Base-by-base conservation (phyloP, 345 rosid species). In the Citrus inodora region DNA sequence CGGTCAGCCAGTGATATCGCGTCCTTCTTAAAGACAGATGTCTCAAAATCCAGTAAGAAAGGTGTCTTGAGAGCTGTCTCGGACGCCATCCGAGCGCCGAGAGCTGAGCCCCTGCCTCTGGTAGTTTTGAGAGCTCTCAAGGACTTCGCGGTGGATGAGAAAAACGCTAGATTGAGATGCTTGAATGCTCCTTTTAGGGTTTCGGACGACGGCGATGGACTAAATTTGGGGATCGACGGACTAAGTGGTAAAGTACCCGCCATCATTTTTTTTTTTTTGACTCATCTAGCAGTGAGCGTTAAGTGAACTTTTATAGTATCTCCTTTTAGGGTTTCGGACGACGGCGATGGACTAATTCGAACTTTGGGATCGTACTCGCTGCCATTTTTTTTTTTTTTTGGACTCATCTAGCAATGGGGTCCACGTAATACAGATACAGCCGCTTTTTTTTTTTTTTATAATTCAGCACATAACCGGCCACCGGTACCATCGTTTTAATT, bases 11-110 rank as follows among this genome's bases (percentile, higher is more conserved):
- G 93, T 33, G 91, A 84, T 73, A 91, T 70, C 85, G 90, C 88
- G 86, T 94, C 98, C 88, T 94, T 94, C 70, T 88, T 90, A 86
- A 94, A 94, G 8, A 92, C 90, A 37, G 93, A 84, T 48, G 94
- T 91, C 79, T 92, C 93, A 71, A 94, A 91, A 82, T 92, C 93
- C 60, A 91, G 85, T 56, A 81, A 42, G 2, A 67, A 11, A 17
- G 84, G 86, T 10, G 88, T 59, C 75, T 75, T 83, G 22, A 86
- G 70, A 0, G 87, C 83, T 32, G 91, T 85, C 2, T 81, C 79
- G 2, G 88, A 82, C 48, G 85, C 89, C 89, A 88, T 90, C 16
- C 86, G 79, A 13, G 91, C 86, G 3, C 76, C 82, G 32, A 92
- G 79, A 38, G 87, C 87, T 4, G 90, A 90, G 1, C 90, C 88